phyloP scores from a whole-genome alignment of 768 basidiomycete genomes.

The Harrya chromipes region DNA sequence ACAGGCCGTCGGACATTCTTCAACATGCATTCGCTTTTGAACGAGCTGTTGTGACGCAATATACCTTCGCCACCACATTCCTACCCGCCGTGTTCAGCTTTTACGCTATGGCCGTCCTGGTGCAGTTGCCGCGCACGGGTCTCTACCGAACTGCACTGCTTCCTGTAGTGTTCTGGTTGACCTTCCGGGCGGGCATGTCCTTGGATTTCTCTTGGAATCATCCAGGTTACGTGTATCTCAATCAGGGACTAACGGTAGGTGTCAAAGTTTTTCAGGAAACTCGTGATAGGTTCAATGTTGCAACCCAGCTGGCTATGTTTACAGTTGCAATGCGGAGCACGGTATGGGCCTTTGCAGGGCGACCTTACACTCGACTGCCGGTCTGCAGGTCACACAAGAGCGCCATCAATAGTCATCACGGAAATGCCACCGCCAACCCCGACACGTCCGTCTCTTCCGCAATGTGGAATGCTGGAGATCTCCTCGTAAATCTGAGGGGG shows the following conservation, averaged over 20 bases:
- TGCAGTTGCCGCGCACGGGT: constrained; percentile 45
- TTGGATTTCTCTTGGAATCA: constrained; percentile 23
- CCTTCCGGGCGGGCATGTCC: constrained; percentile 37
- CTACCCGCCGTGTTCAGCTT: constrained; percentile 43
- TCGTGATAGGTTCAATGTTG: not conserved
- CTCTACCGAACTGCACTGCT: constrained; percentile 45
- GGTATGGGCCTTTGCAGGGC: constrained; percentile 17
- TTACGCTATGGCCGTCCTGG: constrained; percentile 52
- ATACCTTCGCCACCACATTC: constrained; percentile 36
- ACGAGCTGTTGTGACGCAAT: constrained; percentile 15
- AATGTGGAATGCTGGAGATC: constrained; percentile 30
- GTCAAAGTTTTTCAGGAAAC: too few relatives aligned
- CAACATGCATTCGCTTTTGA: constrained; percentile 14
- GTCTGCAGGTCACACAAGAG: not conserved
- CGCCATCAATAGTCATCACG: not conserved
- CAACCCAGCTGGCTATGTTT: constrained; percentile 23
- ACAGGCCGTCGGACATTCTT: constrained; percentile 8
- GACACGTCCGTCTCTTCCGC: constrained; percentile 7
- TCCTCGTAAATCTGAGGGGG: constrained; percentile 23
- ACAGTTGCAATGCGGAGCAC: constrained; percentile 22
- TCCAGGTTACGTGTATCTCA: constrained; percentile 13
- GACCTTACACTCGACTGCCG: constrained; percentile 14
- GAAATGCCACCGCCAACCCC: not conserved
- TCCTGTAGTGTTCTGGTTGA: constrained; percentile 44
- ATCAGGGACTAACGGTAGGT: constrained; percentile 24